A percentile compares a stretch with the other conserved stretches of the same genome.
Conservation (phyloP, 208 protist species). For the Wallacemonas sp. region DNA sequence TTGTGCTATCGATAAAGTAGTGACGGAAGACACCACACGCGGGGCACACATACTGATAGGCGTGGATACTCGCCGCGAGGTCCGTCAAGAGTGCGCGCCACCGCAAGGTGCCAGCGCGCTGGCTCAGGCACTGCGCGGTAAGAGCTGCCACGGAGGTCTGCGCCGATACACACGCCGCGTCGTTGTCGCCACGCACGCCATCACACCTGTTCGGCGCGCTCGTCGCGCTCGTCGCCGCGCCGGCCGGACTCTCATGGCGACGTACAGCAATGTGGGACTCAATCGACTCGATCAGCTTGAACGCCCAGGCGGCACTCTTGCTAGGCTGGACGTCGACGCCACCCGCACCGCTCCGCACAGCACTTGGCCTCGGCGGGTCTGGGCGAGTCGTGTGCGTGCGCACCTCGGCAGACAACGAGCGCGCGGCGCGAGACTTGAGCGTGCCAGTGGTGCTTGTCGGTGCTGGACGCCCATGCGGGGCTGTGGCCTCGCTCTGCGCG, state of each 20-base stretch:
- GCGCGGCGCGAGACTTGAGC: neutral
- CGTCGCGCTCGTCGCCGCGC: neutral
- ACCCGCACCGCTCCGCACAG: too few relatives aligned
- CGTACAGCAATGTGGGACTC: conserved; percentile 23
- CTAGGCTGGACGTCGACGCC: neutral
- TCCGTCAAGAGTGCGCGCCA: conserved; percentile 43
- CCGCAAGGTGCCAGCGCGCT: conserved; percentile 36
- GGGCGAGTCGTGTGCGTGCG: too few relatives aligned
- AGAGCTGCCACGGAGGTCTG: conserved; percentile 32
- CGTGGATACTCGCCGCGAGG: conserved; percentile 32
- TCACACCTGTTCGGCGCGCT: too few relatives aligned
- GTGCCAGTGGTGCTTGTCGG: too few relatives aligned
- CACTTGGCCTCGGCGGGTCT: too few relatives aligned
- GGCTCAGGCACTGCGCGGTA: conserved; percentile 21
- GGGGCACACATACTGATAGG: conserved; percentile 30
- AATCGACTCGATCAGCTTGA: conserved; percentile 29
- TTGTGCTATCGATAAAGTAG: conserved; percentile 41
- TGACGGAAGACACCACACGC: conserved; percentile 37
- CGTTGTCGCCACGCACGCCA: neutral
- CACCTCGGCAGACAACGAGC: too few relatives aligned
- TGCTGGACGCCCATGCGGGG: too few relatives aligned
- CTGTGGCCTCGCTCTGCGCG: too few relatives aligned
- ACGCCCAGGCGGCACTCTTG: conserved; percentile 21
- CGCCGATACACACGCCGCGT: neutral
- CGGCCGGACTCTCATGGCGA: neutral